Percentiles rank a stretch among this genome's conserved stretches.
Conservation (phyloP, 2,329 filamentous ascomycete genomes). For the Aspergillus pseudoviridinutans region DNA sequence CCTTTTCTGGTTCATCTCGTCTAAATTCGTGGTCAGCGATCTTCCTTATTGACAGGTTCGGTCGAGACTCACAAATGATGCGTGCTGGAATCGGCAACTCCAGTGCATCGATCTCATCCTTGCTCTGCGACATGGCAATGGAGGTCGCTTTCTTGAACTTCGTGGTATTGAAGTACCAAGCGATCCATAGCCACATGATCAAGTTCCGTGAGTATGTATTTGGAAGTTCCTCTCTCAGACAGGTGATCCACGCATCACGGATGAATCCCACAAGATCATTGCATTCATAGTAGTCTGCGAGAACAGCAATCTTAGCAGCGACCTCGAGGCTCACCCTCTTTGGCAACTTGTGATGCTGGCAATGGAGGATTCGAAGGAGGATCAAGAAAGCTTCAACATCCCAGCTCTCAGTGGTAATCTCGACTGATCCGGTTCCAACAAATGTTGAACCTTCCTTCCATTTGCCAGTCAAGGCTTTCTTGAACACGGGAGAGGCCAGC, state of each 20-base stretch:
- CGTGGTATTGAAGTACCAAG: slow-evolving; percentile 15
- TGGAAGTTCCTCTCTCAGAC: slow-evolving; percentile 8
- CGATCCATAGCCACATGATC: slow-evolving; percentile 9
- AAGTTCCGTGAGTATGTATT: slow-evolving; percentile 4
- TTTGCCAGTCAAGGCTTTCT: slow-evolving; percentile 9
- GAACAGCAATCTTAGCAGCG: slow-evolving; percentile 20
- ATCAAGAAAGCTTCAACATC: slow-evolving; percentile 24
- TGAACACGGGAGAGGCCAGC: slow-evolving; percentile 18
- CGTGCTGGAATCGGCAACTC: slow-evolving; percentile 17
- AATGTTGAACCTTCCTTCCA: slow-evolving; percentile 18
- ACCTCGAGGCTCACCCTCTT: slow-evolving; percentile 15
- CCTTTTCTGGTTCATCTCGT: slow-evolving; percentile 12
- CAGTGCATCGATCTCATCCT: slow-evolving; percentile 7
- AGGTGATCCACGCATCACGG: slow-evolving; percentile 13
- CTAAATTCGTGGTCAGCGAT: slow-evolving; percentile 9
- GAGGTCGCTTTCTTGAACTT: slow-evolving; percentile 16
- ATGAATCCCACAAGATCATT: slow-evolving; percentile 11
- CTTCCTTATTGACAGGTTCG: not conserved
- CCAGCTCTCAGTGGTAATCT: slow-evolving; percentile 19
- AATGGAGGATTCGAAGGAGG: slow-evolving; percentile 18
- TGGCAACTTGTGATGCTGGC: slow-evolving; percentile 12
- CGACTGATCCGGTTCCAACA: slow-evolving; percentile 12
- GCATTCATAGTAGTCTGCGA: slow-evolving; percentile 25
- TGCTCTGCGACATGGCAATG: slow-evolving; percentile 13
- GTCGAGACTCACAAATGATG: slow-evolving; percentile 12